A percentile compares a stretch with the other conserved stretches of the same genome.
phyloP scores from a whole-genome alignment of 257 asterid species.

The Ligustrum vulgare region DNA sequence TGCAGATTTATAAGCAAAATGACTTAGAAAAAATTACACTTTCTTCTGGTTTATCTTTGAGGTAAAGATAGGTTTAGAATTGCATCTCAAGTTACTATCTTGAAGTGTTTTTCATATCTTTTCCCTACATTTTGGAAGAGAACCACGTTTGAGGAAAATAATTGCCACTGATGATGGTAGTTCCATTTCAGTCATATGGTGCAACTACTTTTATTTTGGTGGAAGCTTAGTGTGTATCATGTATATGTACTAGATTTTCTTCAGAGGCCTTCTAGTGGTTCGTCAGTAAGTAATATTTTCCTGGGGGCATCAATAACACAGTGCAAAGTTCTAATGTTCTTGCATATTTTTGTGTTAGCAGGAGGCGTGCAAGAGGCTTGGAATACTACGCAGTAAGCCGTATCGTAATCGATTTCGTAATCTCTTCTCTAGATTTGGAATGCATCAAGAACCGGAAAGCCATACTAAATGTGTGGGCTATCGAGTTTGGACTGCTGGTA shows the following conservation, averaged over 20 bases:
- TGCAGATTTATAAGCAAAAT: slow-evolving; percentile 11
- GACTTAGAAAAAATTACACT: slow-evolving; percentile 9
- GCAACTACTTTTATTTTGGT: slow-evolving; percentile 11
- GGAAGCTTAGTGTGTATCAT: not conserved
- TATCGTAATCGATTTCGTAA: slow-evolving; percentile 60
- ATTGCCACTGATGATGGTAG: slow-evolving; percentile 10
- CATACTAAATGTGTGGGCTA: slow-evolving; percentile 56
- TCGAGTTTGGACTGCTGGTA: slow-evolving; percentile 78
- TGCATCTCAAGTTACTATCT: slow-evolving; percentile 14
- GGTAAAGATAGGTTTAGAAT: slow-evolving; percentile 11
- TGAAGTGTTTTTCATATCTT: slow-evolving; percentile 17
- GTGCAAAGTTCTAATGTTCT: slow-evolving; percentile 17
- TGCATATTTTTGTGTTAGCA: slow-evolving; percentile 33
- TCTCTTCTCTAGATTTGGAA: slow-evolving; percentile 61
- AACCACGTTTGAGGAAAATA: slow-evolving; percentile 3
- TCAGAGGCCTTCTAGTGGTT: slow-evolving; percentile 7
- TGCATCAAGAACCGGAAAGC: slow-evolving; percentile 67
- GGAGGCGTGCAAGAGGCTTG: slow-evolving; percentile 87
- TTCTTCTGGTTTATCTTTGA: slow-evolving; percentile 4
- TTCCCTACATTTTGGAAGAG: slow-evolving; percentile 3
- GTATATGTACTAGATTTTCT: slow-evolving; percentile 8
- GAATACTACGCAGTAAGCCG: slow-evolving; percentile 67
- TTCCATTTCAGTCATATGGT: slow-evolving; percentile 5
- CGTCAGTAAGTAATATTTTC: slow-evolving; percentile 1
- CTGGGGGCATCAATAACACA: slow-evolving; percentile 1